Percentiles rank a stretch among this genome's conserved stretches.
These are phyloP conservation scores for Lagenaria siceraria DNA, from an alignment of 306 rosid genomes.

Conservation along the genomic window DNA sequence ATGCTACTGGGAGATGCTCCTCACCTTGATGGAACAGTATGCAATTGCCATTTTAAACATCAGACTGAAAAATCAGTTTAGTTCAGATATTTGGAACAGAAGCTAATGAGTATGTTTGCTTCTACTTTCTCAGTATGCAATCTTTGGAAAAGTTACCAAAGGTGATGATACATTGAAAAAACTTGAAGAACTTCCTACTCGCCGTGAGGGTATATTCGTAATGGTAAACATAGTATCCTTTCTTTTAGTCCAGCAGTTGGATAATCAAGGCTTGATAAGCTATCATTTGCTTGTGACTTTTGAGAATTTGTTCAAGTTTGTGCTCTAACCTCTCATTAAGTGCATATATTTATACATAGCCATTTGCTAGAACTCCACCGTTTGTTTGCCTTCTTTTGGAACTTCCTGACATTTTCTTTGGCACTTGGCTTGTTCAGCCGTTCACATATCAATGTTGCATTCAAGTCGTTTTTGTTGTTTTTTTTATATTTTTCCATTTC, in stretches of 20 bases:
- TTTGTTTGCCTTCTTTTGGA: not conserved
- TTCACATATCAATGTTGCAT: not conserved
- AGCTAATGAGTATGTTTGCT: slow-evolving; percentile 16
- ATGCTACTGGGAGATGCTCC: slow-evolving; percentile 83
- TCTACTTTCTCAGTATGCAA: slow-evolving; percentile 54
- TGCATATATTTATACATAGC: not conserved
- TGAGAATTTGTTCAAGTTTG: not conserved
- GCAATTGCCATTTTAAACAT: slow-evolving; percentile 12
- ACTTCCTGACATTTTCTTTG: not conserved
- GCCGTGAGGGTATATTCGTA: slow-evolving; percentile 73
- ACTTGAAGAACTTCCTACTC: slow-evolving; percentile 88
- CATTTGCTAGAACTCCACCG: not conserved
- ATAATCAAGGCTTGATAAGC: not conserved
- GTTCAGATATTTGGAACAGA: slow-evolving; percentile 8
- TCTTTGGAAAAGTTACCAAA: slow-evolving; percentile 90
- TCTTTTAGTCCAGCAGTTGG: not conserved
- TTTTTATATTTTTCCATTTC: not conserved
- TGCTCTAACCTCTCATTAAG: not conserved
- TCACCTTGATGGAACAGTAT: slow-evolving; percentile 80
- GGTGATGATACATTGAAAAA: slow-evolving; percentile 70
- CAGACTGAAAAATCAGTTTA: slow-evolving; percentile 6
- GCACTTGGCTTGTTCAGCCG: not conserved
- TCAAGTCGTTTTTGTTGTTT: not conserved
- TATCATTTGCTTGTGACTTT: not conserved
- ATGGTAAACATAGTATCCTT: slow-evolving; percentile 41